Percentiles rank a stretch among this genome's conserved stretches.
Conservation (phyloP, 768 basidiomycete genomes). For the Agaricus blazei region DNA sequence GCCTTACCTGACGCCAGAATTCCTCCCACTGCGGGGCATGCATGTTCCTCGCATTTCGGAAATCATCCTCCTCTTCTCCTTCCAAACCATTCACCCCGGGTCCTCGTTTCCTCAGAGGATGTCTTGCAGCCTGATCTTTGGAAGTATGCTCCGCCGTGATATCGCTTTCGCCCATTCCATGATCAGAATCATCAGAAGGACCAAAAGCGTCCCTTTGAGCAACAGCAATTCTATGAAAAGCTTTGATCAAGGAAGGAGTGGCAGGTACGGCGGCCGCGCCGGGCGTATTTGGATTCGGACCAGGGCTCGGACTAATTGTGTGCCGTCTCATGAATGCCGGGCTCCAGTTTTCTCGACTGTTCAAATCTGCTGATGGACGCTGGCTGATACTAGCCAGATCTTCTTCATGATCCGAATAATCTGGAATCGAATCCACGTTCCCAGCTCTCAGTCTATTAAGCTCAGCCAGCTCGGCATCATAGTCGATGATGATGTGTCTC, state of each 20-base stretch:
- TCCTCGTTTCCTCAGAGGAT: conserved; percentile 6
- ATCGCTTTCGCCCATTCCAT: background rate
- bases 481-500: conserved; percentile 21
- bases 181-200: background rate
- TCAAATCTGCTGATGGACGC: background rate
- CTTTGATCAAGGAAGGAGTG: conserved; percentile 60
- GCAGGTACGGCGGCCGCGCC: conserved; percentile 44
- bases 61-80: background rate
- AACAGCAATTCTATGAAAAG: conserved; percentile 51
- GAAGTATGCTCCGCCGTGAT: background rate
- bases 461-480: conserved; percentile 37
- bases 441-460: conserved; percentile 24
- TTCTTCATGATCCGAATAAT: conserved; percentile 41
- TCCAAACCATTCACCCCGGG: background rate
- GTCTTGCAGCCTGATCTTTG: conserved; percentile 5
- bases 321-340: conserved; percentile 47
- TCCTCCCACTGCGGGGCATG: conserved; percentile 26
- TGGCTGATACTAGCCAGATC: conserved; percentile 1
- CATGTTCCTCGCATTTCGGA: conserved; percentile 10
- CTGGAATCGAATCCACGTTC: conserved; percentile 13
- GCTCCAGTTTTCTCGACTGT: conserved; percentile 31
- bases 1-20: conserved; percentile 30
- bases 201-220: conserved; percentile 52
- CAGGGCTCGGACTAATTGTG: conserved; percentile 10
- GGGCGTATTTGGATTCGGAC: conserved; percentile 2